Conservation (phyloP, 345 rosid species). For the Lagerstroemia speciosa region DNA sequence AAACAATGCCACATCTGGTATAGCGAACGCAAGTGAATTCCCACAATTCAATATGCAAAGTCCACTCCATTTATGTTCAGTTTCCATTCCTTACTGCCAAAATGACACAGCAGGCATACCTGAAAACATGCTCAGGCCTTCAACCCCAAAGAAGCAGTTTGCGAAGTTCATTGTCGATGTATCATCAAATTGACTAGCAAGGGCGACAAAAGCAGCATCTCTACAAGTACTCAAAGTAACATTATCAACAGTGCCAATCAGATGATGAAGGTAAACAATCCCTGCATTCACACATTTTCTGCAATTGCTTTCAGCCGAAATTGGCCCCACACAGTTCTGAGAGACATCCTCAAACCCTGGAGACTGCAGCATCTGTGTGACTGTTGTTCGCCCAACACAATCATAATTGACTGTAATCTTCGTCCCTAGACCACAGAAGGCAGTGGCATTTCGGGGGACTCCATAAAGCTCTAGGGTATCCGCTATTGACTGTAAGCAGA, state of each 20-base stretch:
- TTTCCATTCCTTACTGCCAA: not conserved
- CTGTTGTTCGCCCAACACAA: conserved; percentile 64
- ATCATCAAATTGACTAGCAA: conserved; percentile 64
- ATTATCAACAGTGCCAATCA: conserved; percentile 47
- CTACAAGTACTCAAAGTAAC: conserved; percentile 75
- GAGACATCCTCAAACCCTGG: conserved; percentile 53
- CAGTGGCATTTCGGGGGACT: conserved; percentile 64
- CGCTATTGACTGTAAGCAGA: conserved; percentile 58
- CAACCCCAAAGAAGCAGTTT: conserved; percentile 77
- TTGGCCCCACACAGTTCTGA: conserved; percentile 50
- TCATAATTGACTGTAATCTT: conserved; percentile 73
- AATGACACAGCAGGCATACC: conserved; percentile 23
- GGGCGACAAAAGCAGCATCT: conserved; percentile 74
- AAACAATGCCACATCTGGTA: not conserved
- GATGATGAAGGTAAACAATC: conserved; percentile 56
- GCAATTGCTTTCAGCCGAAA: conserved; percentile 46
- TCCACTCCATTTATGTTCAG: not conserved
- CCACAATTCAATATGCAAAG: not conserved
- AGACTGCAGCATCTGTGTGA: conserved; percentile 65
- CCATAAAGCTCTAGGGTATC: conserved; percentile 70
- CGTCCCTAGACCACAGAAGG: conserved; percentile 75
- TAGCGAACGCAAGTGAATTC: not conserved
- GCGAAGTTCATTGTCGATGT: conserved; percentile 54
- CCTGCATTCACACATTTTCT: conserved; percentile 71
- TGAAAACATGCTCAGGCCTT: conserved; percentile 43